Percentiles rank a stretch among this genome's conserved stretches.
phyloP scores from a whole-genome alignment of 108 stramenopile species.

The Cyclotella atomus region DNA sequence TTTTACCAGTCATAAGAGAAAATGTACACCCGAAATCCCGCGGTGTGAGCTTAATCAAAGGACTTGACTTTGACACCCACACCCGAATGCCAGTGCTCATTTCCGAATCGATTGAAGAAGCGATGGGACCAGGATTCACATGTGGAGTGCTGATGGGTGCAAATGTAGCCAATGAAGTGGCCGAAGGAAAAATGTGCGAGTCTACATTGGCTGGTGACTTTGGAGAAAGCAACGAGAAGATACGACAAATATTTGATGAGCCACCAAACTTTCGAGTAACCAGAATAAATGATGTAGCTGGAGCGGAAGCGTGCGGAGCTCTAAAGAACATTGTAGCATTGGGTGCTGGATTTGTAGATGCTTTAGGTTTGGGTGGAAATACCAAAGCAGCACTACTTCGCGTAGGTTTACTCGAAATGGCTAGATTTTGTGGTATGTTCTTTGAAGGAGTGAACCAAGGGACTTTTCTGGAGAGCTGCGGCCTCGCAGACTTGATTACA shows the following conservation, averaged over 20 bases:
- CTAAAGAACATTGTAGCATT: conserved; percentile 97
- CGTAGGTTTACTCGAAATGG: conserved; percentile 88
- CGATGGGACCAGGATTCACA: conserved; percentile 69
- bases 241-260: conserved; percentile 82
- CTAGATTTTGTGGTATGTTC: conserved; percentile 87
- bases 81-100: conserved; percentile 77
- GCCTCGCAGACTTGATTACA: conserved; percentile 96
- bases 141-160: conserved; percentile 98
- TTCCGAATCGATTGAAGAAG: conserved; percentile 71
- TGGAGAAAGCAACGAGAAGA: conserved; percentile 72
- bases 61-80: conserved; percentile 71
- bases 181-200: conserved; percentile 92
- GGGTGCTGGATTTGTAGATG: conserved; percentile 97
- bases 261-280: conserved; percentile 85
- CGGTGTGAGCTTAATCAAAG: conserved; percentile 90
- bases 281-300: conserved; percentile 85
- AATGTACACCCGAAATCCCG: conserved; percentile 70
- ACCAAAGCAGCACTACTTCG: conserved; percentile 97
- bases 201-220: conserved; percentile 93
- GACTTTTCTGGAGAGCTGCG: conserved; percentile 94
- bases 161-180: conserved; percentile 96
- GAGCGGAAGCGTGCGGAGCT: conserved; percentile 95
- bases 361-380: conserved; percentile 87
- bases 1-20: conserved; percentile 76
- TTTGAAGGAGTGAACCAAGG: conserved; percentile 74